Base-by-base conservation (phyloP, 2,329 filamentous ascomycete genomes). In the Pyrenophora teres region DNA sequence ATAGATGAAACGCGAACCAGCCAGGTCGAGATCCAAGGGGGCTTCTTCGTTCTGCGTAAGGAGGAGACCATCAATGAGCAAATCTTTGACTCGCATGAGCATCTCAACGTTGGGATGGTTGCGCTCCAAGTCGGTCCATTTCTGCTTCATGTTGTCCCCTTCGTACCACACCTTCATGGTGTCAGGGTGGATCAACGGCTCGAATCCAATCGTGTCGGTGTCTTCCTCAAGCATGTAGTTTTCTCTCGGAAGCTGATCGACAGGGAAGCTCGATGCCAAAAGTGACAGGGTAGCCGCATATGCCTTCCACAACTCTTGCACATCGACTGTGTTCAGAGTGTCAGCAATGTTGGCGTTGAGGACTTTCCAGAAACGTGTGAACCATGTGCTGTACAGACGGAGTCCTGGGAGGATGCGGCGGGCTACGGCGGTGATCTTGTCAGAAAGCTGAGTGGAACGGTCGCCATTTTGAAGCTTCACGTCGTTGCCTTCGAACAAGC, bases 171-270 rank as follows among this genome's bases (percentile, higher is more conserved):
- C 76, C 40, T 80, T 79, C 52, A 68, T 72, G 3, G 79, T 81
- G 33, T 78, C 73, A 3, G 78, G 74, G 30, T 77, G 76, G 37
- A 80, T 73, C 18, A 89, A 72, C 0, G 87, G 86, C 57, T 80
- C 77, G 66, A 89, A 89, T 1, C 83, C 85, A 54, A 88, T 76
- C 3, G 83, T 87, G 46, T 85, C 82, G 50, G 83, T 81, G 65
- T 90, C 87, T 67, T 90, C 87, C 55, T 87, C 83, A 3, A 90
- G 76, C 62, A 89, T 76, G 66, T 90, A 89, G 10, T 79, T 75
- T 23, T 87, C 73, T 33, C 79, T 74, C 2, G 81, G 78, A 25
- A 89, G 76, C 36, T 80, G 76, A 40, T 78, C 75, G 25, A 84
- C 78, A 16, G 84, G 80, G 58, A 88, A 88, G 15, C 78, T 81